Evolutionary conservation across 2,329 filamentous ascomycete species (phyloP).

Genomic region (Sarocladiaceae sp.): DNA sequence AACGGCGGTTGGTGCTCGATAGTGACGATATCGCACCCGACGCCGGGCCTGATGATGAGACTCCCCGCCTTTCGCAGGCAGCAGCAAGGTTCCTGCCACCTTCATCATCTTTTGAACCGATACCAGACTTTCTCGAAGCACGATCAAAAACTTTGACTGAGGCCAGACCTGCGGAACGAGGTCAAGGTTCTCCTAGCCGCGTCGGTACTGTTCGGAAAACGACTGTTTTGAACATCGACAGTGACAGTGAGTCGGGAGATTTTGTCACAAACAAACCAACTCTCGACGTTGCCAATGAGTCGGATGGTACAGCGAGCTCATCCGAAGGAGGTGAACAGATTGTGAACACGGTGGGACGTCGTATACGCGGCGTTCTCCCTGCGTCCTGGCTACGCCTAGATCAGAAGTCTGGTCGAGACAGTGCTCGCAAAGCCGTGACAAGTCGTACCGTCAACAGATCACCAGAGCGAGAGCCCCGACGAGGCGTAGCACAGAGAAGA

Average conservation of each 20-base stretch:
- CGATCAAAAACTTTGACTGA: neutral
- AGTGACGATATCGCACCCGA: neutral
- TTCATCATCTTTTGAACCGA: neutral
- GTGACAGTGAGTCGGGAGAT: neutral
- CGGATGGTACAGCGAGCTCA: neutral
- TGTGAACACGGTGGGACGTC: constrained; percentile 33
- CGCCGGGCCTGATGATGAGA: neutral
- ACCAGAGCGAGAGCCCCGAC: constrained; percentile 33
- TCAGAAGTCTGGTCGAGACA: constrained; percentile 32
- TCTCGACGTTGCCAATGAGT: neutral
- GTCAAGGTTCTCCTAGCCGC: no score
- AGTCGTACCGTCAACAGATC: constrained; percentile 25
- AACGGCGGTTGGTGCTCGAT: neutral
- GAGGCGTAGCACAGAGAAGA: constrained; percentile 40
- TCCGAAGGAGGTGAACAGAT: constrained; percentile 36
- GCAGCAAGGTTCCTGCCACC: neutral
- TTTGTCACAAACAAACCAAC: no score
- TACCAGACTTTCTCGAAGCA: neutral
- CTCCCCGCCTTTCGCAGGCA: neutral
- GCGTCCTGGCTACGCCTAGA: constrained; percentile 62
- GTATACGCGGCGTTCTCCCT: constrained; percentile 55
- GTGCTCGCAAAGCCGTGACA: constrained; percentile 21
- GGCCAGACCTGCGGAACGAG: no score
- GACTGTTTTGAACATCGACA: constrained; percentile 2
- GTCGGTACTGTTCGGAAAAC: neutral